Conservation (phyloP, 345 rosid species). For the Lepidium sativum region DNA sequence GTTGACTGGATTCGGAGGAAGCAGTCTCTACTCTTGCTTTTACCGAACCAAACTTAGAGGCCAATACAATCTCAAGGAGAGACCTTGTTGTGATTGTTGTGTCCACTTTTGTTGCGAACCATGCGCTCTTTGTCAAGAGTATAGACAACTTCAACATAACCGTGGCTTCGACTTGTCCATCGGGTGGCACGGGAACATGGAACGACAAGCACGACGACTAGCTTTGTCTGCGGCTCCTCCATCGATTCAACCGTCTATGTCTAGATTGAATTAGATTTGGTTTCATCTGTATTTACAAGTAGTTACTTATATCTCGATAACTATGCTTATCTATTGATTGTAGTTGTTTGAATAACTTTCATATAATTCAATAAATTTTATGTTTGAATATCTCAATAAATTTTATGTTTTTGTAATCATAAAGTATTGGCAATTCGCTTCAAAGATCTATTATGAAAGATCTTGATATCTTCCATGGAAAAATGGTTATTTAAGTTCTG, state of each 20-base stretch:
- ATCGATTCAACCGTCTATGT: slow-evolving; percentile 32
- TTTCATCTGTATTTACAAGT: background rate
- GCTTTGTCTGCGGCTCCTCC: slow-evolving; percentile 32
- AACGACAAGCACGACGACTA: slow-evolving; percentile 35
- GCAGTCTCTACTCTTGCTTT: slow-evolving; percentile 30
- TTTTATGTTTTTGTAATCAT: too few relatives aligned
- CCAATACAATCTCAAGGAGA: slow-evolving; percentile 26
- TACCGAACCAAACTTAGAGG: slow-evolving; percentile 27
- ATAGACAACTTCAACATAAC: slow-evolving; percentile 27
- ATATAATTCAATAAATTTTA: too few relatives aligned
- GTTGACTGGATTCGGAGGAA: slow-evolving; percentile 20
- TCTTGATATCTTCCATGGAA: background rate
- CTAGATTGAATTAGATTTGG: slow-evolving; percentile 19
- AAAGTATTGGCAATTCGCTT: too few relatives aligned
- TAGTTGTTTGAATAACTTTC: too few relatives aligned
- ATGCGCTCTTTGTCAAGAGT: slow-evolving; percentile 35
- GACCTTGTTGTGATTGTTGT: slow-evolving; percentile 29
- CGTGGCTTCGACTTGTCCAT: slow-evolving; percentile 21
- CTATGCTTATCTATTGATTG: background rate
- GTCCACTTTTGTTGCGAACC: slow-evolving; percentile 30
- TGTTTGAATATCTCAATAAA: too few relatives aligned
- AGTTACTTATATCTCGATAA: background rate
- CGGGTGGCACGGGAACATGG: slow-evolving; percentile 76
- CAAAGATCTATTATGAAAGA: background rate
- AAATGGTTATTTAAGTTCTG: background rate